Evolutionary conservation across 2,329 filamentous ascomycete genomes (phyloP).

Genomic region (Aspergillus luchuensis): DNA sequence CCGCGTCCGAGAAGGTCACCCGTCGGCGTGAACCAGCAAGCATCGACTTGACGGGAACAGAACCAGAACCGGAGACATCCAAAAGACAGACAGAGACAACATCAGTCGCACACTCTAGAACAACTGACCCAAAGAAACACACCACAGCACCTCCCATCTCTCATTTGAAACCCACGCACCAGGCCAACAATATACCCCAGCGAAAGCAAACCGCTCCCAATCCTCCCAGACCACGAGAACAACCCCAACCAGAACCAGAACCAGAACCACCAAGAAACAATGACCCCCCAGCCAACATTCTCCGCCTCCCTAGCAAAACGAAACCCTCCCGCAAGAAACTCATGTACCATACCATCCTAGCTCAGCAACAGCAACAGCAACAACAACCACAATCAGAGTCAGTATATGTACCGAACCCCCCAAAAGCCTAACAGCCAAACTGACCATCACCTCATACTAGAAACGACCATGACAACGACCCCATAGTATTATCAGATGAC

Average conservation of each 20-base stretch:
- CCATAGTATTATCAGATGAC: no score
- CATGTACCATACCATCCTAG: slow-evolving; percentile 40
- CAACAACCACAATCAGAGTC: slow-evolving; percentile 25
- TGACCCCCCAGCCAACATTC: slow-evolving; percentile 25
- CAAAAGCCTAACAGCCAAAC: no score
- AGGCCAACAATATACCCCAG: not conserved
- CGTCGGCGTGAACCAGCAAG: slow-evolving; percentile 14
- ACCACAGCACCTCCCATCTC: no score
- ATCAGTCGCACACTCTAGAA: no score
- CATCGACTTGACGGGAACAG: slow-evolving; percentile 27
- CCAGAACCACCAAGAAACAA: not conserved
- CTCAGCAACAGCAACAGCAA: slow-evolving; percentile 6
- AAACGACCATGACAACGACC: no score
- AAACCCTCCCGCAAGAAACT: slow-evolving; percentile 43
- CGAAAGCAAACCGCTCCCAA: not conserved
- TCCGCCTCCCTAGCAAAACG: slow-evolving; percentile 37
- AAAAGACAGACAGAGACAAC: not conserved
- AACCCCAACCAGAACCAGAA: not conserved
- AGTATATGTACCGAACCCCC: slow-evolving; percentile 30
- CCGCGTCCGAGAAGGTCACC: slow-evolving; percentile 12
- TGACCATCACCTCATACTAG: no score
- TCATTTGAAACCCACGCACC: not conserved
- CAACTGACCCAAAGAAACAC: no score
- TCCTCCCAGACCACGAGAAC: not conserved
- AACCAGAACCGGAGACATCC: not conserved